phyloP scores from a whole-genome alignment of 805 yeast genomes.

The Yarrowia sp. region DNA sequence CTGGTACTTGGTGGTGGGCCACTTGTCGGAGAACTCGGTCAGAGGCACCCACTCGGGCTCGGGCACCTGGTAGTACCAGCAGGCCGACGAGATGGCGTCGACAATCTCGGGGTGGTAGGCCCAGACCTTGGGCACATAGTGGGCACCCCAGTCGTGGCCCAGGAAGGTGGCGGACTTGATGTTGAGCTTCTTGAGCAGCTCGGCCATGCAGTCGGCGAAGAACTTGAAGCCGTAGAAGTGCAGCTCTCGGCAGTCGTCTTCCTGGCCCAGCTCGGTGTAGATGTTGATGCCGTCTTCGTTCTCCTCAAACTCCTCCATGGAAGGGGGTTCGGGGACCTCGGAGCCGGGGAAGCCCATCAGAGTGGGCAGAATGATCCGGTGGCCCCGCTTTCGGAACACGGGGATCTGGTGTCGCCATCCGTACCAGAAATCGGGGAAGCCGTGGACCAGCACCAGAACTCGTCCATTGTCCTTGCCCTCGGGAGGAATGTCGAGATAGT shows the following conservation, averaged over 20 bases:
- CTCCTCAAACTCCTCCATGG: conserved; percentile 39
- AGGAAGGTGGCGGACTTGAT: conserved; percentile 34
- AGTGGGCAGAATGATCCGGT: conserved; percentile 36
- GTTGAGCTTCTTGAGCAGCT: conserved; percentile 27
- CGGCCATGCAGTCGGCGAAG: conserved; percentile 37
- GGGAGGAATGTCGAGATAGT: conserved; percentile 39
- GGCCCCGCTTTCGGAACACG: conserved; percentile 38
- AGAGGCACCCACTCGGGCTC: conserved; percentile 36
- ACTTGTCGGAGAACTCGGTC: conserved; percentile 37
- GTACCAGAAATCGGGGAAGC: conserved; percentile 39
- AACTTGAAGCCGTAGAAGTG: conserved; percentile 35
- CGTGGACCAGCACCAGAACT: conserved; percentile 38
- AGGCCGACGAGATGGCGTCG: conserved; percentile 35
- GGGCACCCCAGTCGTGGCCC: conserved; percentile 40
- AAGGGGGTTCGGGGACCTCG: conserved; percentile 38
- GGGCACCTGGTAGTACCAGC: conserved; percentile 39
- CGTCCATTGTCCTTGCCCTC: conserved; percentile 35
- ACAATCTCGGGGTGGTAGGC: conserved; percentile 39
- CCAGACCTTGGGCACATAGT: conserved; percentile 39
- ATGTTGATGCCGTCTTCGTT: conserved; percentile 34
- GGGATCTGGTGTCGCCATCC: conserved; percentile 39
- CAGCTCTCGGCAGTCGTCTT: conserved; percentile 36
- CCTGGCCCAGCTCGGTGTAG: conserved; percentile 37
- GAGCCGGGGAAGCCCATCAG: conserved; percentile 40
- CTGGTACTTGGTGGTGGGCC: conserved; percentile 39